Evolutionary conservation across 2,329 filamentous ascomycete genomes (phyloP).

Genomic region (Leptographium galeiforme): DNA sequence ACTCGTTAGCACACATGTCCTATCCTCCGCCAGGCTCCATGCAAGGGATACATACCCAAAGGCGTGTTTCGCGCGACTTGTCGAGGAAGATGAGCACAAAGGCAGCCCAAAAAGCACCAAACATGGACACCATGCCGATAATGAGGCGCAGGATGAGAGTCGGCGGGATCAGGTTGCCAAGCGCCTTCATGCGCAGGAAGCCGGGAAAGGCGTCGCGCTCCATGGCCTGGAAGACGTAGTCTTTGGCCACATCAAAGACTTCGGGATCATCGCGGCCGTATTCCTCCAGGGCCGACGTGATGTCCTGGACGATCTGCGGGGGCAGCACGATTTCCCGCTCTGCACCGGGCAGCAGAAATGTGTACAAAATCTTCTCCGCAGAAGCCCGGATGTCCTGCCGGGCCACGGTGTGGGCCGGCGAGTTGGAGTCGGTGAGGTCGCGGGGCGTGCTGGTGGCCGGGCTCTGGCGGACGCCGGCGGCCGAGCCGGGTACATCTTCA

Average conservation of each 20-base stretch:
- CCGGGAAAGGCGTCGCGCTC: conserved; percentile 98
- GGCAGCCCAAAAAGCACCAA: conserved; percentile 84
- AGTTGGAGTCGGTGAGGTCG: conserved; percentile 61
- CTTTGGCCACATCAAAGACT: conserved; percentile 93
- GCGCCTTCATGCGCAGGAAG: conserved; percentile 84
- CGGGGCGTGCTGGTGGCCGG: conserved; percentile 40
- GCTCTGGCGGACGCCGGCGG: conserved; percentile 26
- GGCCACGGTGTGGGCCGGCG: conserved; percentile 71
- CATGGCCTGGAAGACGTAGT: conserved; percentile 99
- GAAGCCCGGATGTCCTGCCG: conserved; percentile 82
- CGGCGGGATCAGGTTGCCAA: conserved; percentile 88
- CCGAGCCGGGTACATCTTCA: conserved; percentile 31
- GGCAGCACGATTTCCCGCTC: conserved; percentile 94
- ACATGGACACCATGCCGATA: conserved; percentile 72
- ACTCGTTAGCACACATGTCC: conserved; percentile 10
- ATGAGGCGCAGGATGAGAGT: conserved; percentile 79
- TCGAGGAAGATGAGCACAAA: conserved; percentile 90
- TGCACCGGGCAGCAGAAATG: conserved; percentile 84
- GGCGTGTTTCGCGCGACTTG: conserved; percentile 56
- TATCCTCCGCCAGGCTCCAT: not conserved
- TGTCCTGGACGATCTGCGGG: conserved; percentile 70
- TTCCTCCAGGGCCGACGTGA: conserved; percentile 80
- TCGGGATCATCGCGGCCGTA: conserved; percentile 90
- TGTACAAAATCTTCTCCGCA: conserved; percentile 98
- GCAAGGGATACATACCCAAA: conserved; percentile 55